phyloP scores from a whole-genome alignment of 129 eudicot species.

The Helianthus annuus region HanXRQr2.0-SUNRISE NC_035448.2:166371817-166372316 shows the following conservation, averaged over 20 bases:
- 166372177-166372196: not conserved
- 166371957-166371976: not conserved
- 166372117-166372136: too few relatives aligned
- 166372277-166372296: not conserved
- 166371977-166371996: not conserved
- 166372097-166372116: not conserved
- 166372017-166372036: too few relatives aligned
- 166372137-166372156: too few relatives aligned
- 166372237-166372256: not conserved
- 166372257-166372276: not conserved
- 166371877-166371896: not conserved
- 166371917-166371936: conserved; percentile 10
- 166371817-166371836: conserved; percentile 1
- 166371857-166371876: conserved; percentile 13
- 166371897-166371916: not conserved
- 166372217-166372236: not conserved
- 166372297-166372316: not conserved
- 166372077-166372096: not conserved
- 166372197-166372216: conserved; percentile 3
- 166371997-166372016: not conserved
- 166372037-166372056: not conserved
- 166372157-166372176: not conserved
- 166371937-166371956: not conserved
- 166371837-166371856: conserved; percentile 2
- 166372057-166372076: not conserved